These are phyloP conservation scores for Smallanthus sonchifolius DNA, from an alignment of 129 eudicot species.

Conservation along the genomic window DNA sequence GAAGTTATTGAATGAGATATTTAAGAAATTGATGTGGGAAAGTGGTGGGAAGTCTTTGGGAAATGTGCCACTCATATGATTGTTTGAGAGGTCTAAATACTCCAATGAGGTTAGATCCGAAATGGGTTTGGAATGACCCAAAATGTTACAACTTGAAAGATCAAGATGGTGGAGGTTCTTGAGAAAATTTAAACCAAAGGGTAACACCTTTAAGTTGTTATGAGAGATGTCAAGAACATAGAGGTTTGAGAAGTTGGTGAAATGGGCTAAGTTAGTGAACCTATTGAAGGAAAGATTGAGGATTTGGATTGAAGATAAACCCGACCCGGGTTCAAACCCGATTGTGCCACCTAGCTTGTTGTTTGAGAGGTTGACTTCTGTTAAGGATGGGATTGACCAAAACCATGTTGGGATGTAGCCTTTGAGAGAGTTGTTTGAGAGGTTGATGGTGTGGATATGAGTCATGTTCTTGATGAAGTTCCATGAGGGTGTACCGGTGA, in stretches of 20 bases:
- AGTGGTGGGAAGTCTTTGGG: conserved; percentile 73
- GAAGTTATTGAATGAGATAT: conserved; percentile 79
- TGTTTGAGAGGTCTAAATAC: conserved; percentile 61
- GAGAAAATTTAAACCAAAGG: conserved; percentile 43
- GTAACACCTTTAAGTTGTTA: conserved; percentile 46
- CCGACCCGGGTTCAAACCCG: conserved; percentile 34
- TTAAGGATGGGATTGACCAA: conserved; percentile 50
- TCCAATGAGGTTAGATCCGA: conserved; percentile 40
- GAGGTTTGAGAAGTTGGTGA: conserved; percentile 47
- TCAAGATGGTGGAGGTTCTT: conserved; percentile 58
- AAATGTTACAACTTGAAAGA: conserved; percentile 61
- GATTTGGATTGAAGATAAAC: conserved; percentile 37
- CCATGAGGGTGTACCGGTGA: conserved; percentile 75
- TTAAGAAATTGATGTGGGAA: conserved; percentile 51
- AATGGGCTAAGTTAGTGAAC: conserved; percentile 57
- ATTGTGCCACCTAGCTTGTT: conserved; percentile 73
- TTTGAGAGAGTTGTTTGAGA: conserved; percentile 67
- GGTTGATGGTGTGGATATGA: conserved; percentile 56
- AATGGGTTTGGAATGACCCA: conserved; percentile 50
- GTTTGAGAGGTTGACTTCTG: conserved; percentile 51
- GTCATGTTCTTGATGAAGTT: conserved; percentile 52
- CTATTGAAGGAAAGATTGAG: conserved; percentile 68
- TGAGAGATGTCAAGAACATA: conserved; percentile 58
- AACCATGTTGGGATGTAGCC: conserved; percentile 61
- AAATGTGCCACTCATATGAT: conserved; percentile 54